Base-by-base conservation (phyloP, 257 asterid genomes). In the Salvia rosmarinus region DNA sequence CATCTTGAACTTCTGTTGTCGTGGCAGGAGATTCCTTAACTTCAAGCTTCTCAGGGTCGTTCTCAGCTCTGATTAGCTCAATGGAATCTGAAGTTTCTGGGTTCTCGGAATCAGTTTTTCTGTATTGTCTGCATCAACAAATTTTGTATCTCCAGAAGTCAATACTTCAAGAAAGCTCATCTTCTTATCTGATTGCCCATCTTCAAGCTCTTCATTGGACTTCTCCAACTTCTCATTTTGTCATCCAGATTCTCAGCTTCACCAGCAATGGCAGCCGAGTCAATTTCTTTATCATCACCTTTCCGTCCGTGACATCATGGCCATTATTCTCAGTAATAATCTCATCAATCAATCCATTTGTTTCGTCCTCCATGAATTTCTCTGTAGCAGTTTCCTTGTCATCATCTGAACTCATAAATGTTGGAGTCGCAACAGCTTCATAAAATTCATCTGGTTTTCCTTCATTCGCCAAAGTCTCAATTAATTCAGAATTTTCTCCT, bases 381-480 rank as follows among this genome's bases (percentile, higher is more conserved):
- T 75, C 86, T 11, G 63, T 9, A 50, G 42, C 68, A 78, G 58
- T 57, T 47, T 70, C 70, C 54, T 75, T 78, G 56, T 70, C 82
- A 13, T 43, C 75, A 37, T 76, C 79, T n/a, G 72, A 52, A 74
- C 54, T 50, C 30, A 13, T 64, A 56, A 14, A 69, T n/a, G 61
- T 37, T 4, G 83, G 70, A 35, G 70, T 77, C 58, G 66, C 89
- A 75, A 59, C 44, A 6, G 80, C 84, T 77, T 81, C 96, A 37
- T 63, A 49, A 61, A 68, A 80, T 65, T 42, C 67, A 59, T 75
- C 67, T 3, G 75, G 74, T 44, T 72, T 57, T 19, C 46, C 85
- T 16, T 72, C 55, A 52, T 70, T 80, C 59, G 75, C 84, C 64
- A 75, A 70, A 37, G 78, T 40, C 54, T 39, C 83, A 77, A 71